Evolutionary conservation across 371 early-diverging fungal genomes (phyloP), one percentile per base, ranked within the genome.

Genomic region (Mucor mucedo): DNA sequence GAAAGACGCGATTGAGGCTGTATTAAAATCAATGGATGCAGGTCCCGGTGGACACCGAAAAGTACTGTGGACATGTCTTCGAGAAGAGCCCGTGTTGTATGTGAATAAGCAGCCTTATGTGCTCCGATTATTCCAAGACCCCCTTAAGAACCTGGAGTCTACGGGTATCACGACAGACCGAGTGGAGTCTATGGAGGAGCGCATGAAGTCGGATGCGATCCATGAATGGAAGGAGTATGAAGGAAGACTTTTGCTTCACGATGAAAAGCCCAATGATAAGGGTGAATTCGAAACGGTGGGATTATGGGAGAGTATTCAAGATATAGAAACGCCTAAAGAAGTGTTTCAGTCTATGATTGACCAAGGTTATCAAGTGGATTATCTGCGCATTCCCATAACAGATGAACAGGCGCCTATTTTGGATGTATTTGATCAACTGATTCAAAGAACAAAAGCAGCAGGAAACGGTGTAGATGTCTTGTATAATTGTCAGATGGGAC

Each of bases 401-500:
- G 92, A 92, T 67, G 92, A 92, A 68, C 89, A 89, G 70, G 87
- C 90, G 28, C 93, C 93, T 28, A 89, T 92, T 57, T 91, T 91
- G 1, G 84, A 85, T 66, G 90, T 91, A 2, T 89, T 91, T 78
- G 89, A 91, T 65, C 78, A 82, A 44, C 55, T 92, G 21, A 79
- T 87, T 42, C 77, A 78, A 8, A 70, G 84, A 27, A 69, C 89
- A 28, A 69, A 77, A 29, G 58, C 58, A 10, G 76, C 86, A 2
- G 70, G 71, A 41, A 66, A 52, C 7, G 76, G 78, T 3, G 70
- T 79, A 21, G 86, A 87, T 60, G 75, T 85, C 10, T 62, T 92
- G 44, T 92, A 90, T 71, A 91, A 91, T 60, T 92, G 93, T 69
- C 93, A 92, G 63, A 92, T 92, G 93, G 93, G 93, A 3, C 88